Evolutionary conservation across 441 rosid genomes (phyloP).

Genomic region (Arabidopsis hybrid): DNA sequence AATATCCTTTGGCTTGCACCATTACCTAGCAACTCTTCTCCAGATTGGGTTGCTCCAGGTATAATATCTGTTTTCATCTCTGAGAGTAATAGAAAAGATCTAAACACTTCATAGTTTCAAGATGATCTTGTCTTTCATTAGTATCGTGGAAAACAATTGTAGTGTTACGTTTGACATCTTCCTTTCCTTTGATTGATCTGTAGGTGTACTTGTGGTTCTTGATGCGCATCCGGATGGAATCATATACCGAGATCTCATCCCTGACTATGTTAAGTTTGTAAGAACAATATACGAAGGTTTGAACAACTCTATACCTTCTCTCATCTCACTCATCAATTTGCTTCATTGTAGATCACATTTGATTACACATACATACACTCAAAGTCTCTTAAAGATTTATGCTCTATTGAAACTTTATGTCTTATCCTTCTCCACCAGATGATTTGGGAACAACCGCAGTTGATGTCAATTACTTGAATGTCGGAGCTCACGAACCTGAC

Average conservation of each 20-base stretch:
- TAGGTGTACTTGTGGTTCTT: constrained; percentile 84
- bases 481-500: constrained; percentile 57
- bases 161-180: not conserved
- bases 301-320: constrained; percentile 22
- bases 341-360: not conserved
- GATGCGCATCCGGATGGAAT: constrained; percentile 89
- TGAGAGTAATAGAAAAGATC: constrained; percentile 12
- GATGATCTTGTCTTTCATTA: not conserved
- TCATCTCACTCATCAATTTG: not conserved
- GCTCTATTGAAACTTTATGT: not conserved
- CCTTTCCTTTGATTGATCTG: constrained; percentile 19
- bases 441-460: constrained; percentile 72
- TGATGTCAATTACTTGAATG: constrained; percentile 88
- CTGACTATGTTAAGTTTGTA: constrained; percentile 65
- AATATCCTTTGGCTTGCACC: constrained; percentile 96
- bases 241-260: constrained; percentile 79
- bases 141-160: not conserved
- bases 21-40: constrained; percentile 62
- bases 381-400: not conserved
- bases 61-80: constrained; percentile 16
- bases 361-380: not conserved
- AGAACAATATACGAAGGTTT: constrained; percentile 92
- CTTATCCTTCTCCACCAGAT: constrained; percentile 52
- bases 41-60: constrained; percentile 84
- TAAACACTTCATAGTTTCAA: constrained; percentile 1